Percentiles rank a stretch among this genome's conserved stretches.
Evolutionary conservation across 1,139 yeast genomes (phyloP).

Genomic region (Arxiozyma slooffiae): DNA sequence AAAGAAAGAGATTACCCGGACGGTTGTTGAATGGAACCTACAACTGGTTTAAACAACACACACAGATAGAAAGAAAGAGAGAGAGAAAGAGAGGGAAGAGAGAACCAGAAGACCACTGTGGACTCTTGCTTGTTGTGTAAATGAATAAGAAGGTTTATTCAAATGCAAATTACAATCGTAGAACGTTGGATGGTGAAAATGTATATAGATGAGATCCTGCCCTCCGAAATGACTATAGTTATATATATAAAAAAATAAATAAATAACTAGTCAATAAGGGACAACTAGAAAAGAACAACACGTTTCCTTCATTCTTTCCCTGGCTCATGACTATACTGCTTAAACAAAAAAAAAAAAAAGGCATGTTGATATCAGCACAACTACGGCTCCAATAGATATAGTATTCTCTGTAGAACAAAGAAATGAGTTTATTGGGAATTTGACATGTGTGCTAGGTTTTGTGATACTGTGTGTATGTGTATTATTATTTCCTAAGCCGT

Average conservation of each 20-base stretch:
- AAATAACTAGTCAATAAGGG: background rate
- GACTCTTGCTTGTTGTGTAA: no score
- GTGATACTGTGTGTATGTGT: background rate
- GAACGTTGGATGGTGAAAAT: background rate
- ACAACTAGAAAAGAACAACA: constrained; percentile 5
- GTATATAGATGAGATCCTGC: constrained; percentile 1
- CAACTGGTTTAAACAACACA: no score
- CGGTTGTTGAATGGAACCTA: no score
- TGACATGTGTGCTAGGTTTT: constrained; percentile 17
- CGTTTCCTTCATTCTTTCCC: background rate
- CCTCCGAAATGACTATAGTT: background rate
- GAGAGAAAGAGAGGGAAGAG: no score
- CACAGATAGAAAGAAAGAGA: no score
- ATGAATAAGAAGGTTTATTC: no score
- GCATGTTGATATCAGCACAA: constrained; percentile 24
- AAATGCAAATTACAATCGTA: no score
- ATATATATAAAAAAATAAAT: background rate
- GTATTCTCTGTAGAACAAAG: background rate
- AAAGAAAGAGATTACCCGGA: no score
- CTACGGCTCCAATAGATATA: constrained; percentile 28
- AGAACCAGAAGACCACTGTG: no score
- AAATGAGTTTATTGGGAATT: constrained; percentile 25
- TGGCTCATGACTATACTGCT: background rate
- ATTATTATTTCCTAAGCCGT: constrained; percentile 6
- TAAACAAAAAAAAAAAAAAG: no score